These are phyloP conservation scores for Gymnopilus junonius DNA, from an alignment of 768 basidiomycete species.

Conservation along the genomic window DNA sequence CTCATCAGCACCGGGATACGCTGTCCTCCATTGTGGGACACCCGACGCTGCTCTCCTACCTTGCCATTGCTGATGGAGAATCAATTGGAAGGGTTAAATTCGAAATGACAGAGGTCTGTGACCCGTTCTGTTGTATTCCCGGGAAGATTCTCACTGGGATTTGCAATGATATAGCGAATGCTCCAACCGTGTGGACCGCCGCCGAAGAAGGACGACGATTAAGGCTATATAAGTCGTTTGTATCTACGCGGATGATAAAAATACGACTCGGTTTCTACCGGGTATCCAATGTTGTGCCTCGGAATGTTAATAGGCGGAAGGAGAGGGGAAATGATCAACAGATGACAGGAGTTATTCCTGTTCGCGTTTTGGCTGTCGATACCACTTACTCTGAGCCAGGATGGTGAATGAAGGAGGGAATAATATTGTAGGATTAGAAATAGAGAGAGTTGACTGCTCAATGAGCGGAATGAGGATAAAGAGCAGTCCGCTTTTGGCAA, in stretches of 20 bases:
- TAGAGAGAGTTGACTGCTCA: neutral
- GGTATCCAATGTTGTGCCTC: conserved; percentile 1
- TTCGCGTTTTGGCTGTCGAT: neutral
- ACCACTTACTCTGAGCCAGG: neutral
- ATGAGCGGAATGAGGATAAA: neutral
- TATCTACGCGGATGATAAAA: neutral
- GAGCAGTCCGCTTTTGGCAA: neutral
- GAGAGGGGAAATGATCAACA: neutral
- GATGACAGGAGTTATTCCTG: neutral
- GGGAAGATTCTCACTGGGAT: neutral
- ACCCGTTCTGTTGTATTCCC: neutral
- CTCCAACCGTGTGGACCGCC: conserved; percentile 94
- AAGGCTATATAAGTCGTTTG: conserved; percentile 14
- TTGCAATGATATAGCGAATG: conserved; percentile 60
- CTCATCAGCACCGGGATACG: conserved; percentile 98
- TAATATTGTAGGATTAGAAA: neutral
- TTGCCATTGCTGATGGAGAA: conserved; percentile 94
- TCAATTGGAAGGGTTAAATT: conserved; percentile 88
- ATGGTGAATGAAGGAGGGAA: neutral
- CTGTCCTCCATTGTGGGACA: conserved; percentile 92
- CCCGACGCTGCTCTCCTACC: conserved; percentile 80
- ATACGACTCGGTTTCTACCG: neutral
- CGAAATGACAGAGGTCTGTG: conserved; percentile 91
- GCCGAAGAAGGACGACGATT: conserved; percentile 87
- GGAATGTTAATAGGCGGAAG: neutral